Evolutionary conservation across 495 filamentous ascomycete species (phyloP).

Genomic region (Aspergillus cristatus): DNA sequence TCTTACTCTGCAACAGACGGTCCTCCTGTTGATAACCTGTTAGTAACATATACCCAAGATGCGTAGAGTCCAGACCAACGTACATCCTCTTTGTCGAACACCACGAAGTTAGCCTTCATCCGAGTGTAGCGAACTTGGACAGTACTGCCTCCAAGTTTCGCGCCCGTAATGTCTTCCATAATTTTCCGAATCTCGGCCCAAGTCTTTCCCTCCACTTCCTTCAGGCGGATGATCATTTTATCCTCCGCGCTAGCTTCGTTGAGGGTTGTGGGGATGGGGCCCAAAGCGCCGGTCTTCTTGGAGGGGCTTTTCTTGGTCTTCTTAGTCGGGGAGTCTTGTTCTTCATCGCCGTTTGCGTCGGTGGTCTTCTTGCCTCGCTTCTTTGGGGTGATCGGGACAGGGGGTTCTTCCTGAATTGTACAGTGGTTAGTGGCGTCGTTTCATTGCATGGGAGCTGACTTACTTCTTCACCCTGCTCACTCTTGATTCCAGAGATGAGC

Average conservation of each 20-base stretch:
- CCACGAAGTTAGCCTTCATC: conserved; percentile 19
- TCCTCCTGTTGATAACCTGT: conserved; percentile 11
- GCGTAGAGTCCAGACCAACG: no score
- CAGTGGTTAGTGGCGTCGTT: no score
- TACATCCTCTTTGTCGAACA: conserved; percentile 11
- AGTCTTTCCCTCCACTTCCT: conserved; percentile 8
- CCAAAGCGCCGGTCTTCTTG: conserved; percentile 1
- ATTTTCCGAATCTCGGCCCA: conserved; percentile 14
- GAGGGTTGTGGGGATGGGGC: conserved; percentile 10
- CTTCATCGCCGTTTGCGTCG: not conserved
- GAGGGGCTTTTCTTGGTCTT: not conserved
- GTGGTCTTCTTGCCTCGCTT: conserved; percentile 4
- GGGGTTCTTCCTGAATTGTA: no score
- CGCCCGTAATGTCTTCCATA: conserved; percentile 8
- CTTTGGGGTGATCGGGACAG: conserved; percentile 1
- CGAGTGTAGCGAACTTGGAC: conserved; percentile 9
- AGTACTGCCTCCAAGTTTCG: conserved; percentile 6
- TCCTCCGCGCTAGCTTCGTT: conserved; percentile 5
- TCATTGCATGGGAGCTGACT: not conserved
- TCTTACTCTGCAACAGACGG: conserved; percentile 10
- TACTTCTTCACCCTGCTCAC: not conserved
- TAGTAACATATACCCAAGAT: no score
- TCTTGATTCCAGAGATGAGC: no score
- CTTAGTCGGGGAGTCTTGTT: conserved; percentile 1
- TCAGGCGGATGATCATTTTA: conserved; percentile 14